A percentile compares a stretch with the other conserved stretches of the same genome.
These are phyloP conservation scores for Myxozyma sirexii DNA, from an alignment of 805 yeast genomes.

Conservation along the genomic window DNA sequence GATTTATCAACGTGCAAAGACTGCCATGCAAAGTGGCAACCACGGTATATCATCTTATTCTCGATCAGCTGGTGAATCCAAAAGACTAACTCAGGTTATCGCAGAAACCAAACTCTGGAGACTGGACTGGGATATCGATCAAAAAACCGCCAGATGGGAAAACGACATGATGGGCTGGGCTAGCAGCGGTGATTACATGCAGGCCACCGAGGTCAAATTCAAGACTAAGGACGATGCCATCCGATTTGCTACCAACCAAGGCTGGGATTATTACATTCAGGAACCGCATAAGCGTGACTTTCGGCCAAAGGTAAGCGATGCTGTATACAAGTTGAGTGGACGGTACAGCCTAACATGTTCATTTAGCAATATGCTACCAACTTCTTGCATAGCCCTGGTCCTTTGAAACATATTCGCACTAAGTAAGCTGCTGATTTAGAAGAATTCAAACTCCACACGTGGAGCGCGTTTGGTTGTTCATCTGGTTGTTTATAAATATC, in stretches of 20 bases:
- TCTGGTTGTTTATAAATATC: not conserved
- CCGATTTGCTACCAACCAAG: slow-evolving; percentile 78
- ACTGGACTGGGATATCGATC: slow-evolving; percentile 80
- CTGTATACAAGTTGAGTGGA: no score
- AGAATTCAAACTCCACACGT: not conserved
- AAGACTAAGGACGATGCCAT: slow-evolving; percentile 76
- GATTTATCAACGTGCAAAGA: slow-evolving; percentile 73
- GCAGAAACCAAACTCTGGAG: slow-evolving; percentile 57
- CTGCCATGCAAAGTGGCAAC: slow-evolving; percentile 78
- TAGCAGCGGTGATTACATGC: slow-evolving; percentile 74
- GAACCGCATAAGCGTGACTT: slow-evolving; percentile 78
- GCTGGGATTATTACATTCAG: slow-evolving; percentile 77
- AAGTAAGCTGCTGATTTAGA: slow-evolving; percentile 8
- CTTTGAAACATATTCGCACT: slow-evolving; percentile 33
- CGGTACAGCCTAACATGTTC: no score
- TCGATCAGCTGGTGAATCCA: not conserved
- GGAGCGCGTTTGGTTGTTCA: not conserved
- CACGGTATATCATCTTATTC: slow-evolving; percentile 35
- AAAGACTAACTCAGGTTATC: not conserved
- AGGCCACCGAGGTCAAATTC: slow-evolving; percentile 74
- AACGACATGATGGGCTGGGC: slow-evolving; percentile 87
- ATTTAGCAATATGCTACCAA: slow-evolving; percentile 33
- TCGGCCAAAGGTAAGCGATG: slow-evolving; percentile 75
- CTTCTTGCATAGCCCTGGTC: slow-evolving; percentile 32
- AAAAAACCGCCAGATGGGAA: slow-evolving; percentile 83